phyloP scores from a whole-genome alignment of 768 basidiomycete genomes.

The Boletus tomentosulus region DNA sequence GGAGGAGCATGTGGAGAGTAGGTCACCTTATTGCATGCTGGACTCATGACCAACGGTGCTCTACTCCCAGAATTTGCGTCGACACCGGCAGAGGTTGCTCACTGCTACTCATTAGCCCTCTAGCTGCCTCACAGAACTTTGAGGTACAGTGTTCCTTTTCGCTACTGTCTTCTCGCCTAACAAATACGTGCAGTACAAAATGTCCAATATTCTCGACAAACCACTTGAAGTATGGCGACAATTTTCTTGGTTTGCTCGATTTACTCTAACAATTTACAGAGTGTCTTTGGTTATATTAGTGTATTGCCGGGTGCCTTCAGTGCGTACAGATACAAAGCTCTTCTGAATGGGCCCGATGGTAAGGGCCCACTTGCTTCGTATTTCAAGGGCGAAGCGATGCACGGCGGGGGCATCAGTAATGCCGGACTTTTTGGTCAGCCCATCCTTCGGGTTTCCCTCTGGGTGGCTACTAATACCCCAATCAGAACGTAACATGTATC shows the following conservation, averaged over 20 bases:
- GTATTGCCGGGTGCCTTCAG: conserved; percentile 92
- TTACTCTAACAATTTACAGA: conserved; percentile 35
- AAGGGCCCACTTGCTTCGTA: conserved; percentile 88
- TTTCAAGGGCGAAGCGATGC: conserved; percentile 91
- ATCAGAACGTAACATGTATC: conserved; percentile 82
- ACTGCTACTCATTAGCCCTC: conserved; percentile 65
- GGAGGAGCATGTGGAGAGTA: conserved; percentile 96
- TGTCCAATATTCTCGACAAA: conserved; percentile 95
- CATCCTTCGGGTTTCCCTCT: not conserved
- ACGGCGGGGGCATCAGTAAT: conserved; percentile 50
- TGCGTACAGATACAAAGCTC: conserved; percentile 85
- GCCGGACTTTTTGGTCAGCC: conserved; percentile 63
- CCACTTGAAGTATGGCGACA: conserved; percentile 71
- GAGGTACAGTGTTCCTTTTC: conserved; percentile 43
- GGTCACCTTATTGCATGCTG: conserved; percentile 14
- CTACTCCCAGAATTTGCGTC: conserved; percentile 62
- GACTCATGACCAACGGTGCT: not conserved
- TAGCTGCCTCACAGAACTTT: conserved; percentile 94
- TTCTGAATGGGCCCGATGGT: conserved; percentile 82
- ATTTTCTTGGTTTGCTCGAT: not conserved
- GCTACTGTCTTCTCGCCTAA: not conserved
- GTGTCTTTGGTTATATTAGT: conserved; percentile 82
- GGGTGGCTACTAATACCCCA: not conserved
- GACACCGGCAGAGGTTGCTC: conserved; percentile 73
- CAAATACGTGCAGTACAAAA: conserved; percentile 63